phyloP scores from a whole-genome alignment of 352 stramenopile species.

The Globisporangium uncinulatum region DNA sequence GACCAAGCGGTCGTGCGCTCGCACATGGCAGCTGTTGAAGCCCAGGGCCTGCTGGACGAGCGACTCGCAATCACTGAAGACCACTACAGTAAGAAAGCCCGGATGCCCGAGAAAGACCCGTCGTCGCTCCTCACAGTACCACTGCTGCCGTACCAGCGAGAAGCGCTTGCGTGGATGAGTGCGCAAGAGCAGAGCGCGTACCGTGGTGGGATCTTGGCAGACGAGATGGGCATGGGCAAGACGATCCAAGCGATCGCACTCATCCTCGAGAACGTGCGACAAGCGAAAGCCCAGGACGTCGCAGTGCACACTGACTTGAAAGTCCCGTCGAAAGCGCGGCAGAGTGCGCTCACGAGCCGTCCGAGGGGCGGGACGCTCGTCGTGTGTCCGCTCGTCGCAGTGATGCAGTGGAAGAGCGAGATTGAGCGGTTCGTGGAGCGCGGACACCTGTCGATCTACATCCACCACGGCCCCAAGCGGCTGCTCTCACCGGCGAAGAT shows the following conservation, averaged over 20 bases:
- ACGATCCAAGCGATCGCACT: constrained; percentile 96
- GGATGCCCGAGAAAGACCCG: constrained; percentile 63
- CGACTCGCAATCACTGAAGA: constrained; percentile 57
- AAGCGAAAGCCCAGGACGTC: constrained; percentile 3
- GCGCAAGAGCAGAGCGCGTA: constrained; percentile 89
- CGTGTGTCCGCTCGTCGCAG: constrained; percentile 95
- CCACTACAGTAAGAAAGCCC: constrained; percentile 65
- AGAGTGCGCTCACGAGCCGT: constrained; percentile 6
- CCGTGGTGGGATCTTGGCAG: constrained; percentile 94
- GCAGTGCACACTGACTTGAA: neutral
- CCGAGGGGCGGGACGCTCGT: constrained; percentile 90
- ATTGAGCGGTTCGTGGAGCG: constrained; percentile 92
- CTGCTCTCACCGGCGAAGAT: constrained; percentile 69
- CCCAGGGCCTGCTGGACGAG: constrained; percentile 55
- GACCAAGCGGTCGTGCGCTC: constrained; percentile 44
- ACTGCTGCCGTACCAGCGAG: constrained; percentile 98
- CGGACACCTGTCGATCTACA: constrained; percentile 90
- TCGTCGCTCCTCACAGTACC: constrained; percentile 74
- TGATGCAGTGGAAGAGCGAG: constrained; percentile 93
- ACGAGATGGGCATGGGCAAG: constrained; percentile 99
- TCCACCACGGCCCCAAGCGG: constrained; percentile 95
- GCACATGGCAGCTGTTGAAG: constrained; percentile 59
- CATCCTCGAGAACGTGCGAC: constrained; percentile 91
- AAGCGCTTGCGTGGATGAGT: constrained; percentile 95
- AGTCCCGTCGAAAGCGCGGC: neutral